These are phyloP conservation scores for Chlorella sp. DNA, from an alignment of 139 green algal genomes.

Conservation along the genomic window DNA sequence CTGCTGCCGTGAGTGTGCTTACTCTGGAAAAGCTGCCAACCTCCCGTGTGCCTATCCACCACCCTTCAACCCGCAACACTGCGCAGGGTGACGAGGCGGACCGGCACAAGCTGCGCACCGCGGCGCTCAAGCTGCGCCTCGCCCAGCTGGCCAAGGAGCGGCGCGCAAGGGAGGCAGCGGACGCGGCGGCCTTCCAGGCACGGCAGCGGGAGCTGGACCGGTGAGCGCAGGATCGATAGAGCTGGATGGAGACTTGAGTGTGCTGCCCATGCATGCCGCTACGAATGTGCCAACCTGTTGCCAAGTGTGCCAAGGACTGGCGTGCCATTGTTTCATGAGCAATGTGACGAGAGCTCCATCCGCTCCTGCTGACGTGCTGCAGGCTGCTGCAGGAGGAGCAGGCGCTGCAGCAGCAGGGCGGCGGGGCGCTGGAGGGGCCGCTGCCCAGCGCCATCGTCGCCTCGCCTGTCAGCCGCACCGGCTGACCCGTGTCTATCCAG, in stretches of 20 bases:
- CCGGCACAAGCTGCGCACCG: slow-evolving; percentile 5
- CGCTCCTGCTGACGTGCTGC: not conserved
- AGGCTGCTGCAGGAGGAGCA: slow-evolving; percentile 15
- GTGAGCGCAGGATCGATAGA: no score
- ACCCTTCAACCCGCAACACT: no score
- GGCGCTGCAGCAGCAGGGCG: not conserved
- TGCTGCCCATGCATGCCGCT: no score
- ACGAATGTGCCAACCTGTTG: no score
- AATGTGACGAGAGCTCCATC: no score
- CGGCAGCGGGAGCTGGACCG: slow-evolving; percentile 17
- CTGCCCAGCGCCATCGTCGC: not conserved
- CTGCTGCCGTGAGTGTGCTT: no score
- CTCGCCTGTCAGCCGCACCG: not conserved
- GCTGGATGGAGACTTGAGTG: no score
- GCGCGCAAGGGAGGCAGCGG: not conserved
- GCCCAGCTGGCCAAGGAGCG: slow-evolving; percentile 12
- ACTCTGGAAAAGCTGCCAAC: no score
- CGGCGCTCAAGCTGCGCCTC: slow-evolving; percentile 20
- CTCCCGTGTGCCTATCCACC: no score
- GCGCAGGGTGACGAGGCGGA: slow-evolving; percentile 7
- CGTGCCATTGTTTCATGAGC: no score
- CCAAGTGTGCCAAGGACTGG: no score
- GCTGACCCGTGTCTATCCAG: not conserved
- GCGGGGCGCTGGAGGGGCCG: not conserved
- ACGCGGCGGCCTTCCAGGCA: not conserved